phyloP scores from a whole-genome alignment of 495 filamentous ascomycete species.

The Immersiella caudata region DNA sequence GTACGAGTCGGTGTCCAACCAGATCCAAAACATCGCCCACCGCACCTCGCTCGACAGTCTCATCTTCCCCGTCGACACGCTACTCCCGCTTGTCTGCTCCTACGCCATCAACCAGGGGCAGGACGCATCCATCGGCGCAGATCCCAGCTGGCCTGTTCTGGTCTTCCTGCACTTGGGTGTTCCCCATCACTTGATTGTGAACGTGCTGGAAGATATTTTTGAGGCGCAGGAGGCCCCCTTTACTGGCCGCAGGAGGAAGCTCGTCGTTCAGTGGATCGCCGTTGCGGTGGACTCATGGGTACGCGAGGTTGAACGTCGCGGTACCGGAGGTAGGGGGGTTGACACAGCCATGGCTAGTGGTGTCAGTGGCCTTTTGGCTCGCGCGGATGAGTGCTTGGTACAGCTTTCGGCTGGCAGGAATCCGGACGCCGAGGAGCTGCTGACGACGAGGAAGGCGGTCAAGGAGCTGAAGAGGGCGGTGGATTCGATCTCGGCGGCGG shows the following conservation, averaged over 20 bases:
- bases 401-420: slow-evolving; percentile 25
- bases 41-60: slow-evolving; percentile 71
- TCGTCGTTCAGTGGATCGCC: slow-evolving; percentile 49
- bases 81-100: slow-evolving; percentile 72
- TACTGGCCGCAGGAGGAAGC: slow-evolving; percentile 54
- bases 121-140: slow-evolving; percentile 59
- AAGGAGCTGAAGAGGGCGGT: slow-evolving; percentile 34
- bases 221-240: slow-evolving; percentile 86
- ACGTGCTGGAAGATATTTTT: slow-evolving; percentile 79
- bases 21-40: slow-evolving; percentile 73
- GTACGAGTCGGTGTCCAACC: slow-evolving; percentile 76
- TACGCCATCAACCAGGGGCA: slow-evolving; percentile 76
- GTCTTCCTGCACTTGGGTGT: slow-evolving; percentile 77
- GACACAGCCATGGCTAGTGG: slow-evolving; percentile 40
- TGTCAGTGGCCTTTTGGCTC: slow-evolving; percentile 46
- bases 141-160: slow-evolving; percentile 77
- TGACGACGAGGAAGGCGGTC: slow-evolving; percentile 26
- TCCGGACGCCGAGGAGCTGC: slow-evolving; percentile 38
- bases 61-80: slow-evolving; percentile 67
- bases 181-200: slow-evolving; percentile 70
- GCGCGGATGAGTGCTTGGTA: slow-evolving; percentile 43
- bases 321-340: slow-evolving; percentile 34
- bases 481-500: slow-evolving; percentile 26
- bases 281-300: slow-evolving; percentile 45
- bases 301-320: slow-evolving; percentile 44